Evolutionary conservation across 2,329 filamentous ascomycete genomes (phyloP).

Genomic region (Curvularia sp.): DNA sequence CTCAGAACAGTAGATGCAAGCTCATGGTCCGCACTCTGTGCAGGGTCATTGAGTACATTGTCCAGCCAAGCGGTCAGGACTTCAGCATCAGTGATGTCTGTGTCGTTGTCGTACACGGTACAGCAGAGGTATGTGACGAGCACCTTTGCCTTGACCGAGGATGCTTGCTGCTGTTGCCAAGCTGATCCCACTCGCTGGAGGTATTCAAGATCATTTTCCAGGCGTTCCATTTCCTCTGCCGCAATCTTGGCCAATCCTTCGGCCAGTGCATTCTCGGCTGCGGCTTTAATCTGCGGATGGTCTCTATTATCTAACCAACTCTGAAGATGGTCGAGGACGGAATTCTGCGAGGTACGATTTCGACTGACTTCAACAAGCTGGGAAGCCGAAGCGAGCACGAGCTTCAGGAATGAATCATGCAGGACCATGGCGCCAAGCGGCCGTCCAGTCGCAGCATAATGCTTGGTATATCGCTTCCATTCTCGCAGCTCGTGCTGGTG

Average conservation of each 20-base stretch:
- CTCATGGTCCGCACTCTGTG: slow-evolving; percentile 80
- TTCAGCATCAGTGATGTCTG: slow-evolving; percentile 75
- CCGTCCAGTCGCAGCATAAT: slow-evolving; percentile 79
- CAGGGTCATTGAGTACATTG: slow-evolving; percentile 75
- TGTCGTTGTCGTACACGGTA: slow-evolving; percentile 74
- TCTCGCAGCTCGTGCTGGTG: slow-evolving; percentile 73
- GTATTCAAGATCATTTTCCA: slow-evolving; percentile 91
- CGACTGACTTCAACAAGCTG: slow-evolving; percentile 69
- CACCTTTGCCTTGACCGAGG: slow-evolving; percentile 82
- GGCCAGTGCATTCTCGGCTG: slow-evolving; percentile 48
- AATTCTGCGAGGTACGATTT: slow-evolving; percentile 64
- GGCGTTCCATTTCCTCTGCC: slow-evolving; percentile 79
- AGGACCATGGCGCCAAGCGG: slow-evolving; percentile 91
- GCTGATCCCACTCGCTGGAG: slow-evolving; percentile 77
- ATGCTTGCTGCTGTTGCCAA: slow-evolving; percentile 86
- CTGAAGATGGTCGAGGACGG: slow-evolving; percentile 74
- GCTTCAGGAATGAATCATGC: slow-evolving; percentile 85
- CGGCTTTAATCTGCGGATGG: slow-evolving; percentile 24
- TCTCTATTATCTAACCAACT: slow-evolving; percentile 27
- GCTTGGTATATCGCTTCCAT: slow-evolving; percentile 85
- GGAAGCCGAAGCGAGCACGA: slow-evolving; percentile 80
- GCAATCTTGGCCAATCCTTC: slow-evolving; percentile 73
- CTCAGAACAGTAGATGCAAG: slow-evolving; percentile 81
- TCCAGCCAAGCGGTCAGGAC: slow-evolving; percentile 85
- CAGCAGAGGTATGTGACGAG: slow-evolving; percentile 87